Evolutionary conservation across 2,329 filamentous ascomycete genomes (phyloP), one percentile per base, ranked within the genome.

Genomic region (Tolypocladium tropicale): DNA sequence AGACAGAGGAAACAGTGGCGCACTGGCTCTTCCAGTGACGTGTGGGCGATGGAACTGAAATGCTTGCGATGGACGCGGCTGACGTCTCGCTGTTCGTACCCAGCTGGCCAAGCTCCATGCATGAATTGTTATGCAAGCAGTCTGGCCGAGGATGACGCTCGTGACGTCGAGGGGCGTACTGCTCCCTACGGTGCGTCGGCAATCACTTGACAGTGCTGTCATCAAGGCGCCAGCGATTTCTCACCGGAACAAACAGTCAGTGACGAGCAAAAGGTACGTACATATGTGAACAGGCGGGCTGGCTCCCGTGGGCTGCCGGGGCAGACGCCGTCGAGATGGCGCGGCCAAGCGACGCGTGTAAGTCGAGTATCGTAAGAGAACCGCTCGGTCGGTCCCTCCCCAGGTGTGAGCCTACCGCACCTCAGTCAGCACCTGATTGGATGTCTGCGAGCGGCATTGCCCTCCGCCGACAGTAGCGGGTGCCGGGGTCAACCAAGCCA

Each of bases 1-100:
- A 49, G 55, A 54, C 37, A 49, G 55, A 54, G 56, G 39, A 49
- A 57, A 55, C 56, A 57, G 56, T 57, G 56, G 53, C 56, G 56
- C 41, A 48, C 33, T 36, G 37, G n/a, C 39, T 52, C 32, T 11
- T 30, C 16, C 34, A 37, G 49, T 55, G 53, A 52, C 48, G 48
- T 55, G 54, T 52, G 54, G 46, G 54, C 34, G 54, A 51, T 34
- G 43, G 30, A 23, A 52, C 32, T 21, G 50, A 49, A 53, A 21
- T 39, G 53, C 51, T n/a, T 39, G 18, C 11, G 36, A 36, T 14
- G 5, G 34, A 53, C 23, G 36, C 34, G 25, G 1, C 46, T 11
- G 11, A 33, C 46, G 28, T 6, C 33, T 18, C 18, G 11, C 23
- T 39, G 7, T 9, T 4, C 4, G 30, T 43, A 12, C 46, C 46